A percentile compares a stretch with the other conserved stretches of the same genome.
Evolutionary conservation across 1,284 basidiomycete species (phyloP).

Genomic region (Wallemia ichthyophaga): DNA sequence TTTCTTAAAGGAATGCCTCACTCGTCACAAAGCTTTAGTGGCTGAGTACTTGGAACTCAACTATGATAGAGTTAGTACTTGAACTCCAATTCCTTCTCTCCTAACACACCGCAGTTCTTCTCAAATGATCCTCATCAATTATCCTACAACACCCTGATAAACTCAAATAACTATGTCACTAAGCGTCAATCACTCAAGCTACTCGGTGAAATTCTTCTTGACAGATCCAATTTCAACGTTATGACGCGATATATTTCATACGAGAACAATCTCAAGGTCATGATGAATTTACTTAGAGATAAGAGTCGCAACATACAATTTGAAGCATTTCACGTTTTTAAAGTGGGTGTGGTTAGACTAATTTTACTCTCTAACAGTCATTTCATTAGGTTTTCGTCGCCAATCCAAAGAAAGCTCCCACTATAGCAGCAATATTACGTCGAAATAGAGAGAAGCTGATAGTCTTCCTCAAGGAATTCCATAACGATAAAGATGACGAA

Average conservation of each 20-base stretch:
- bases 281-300: slow-evolving; percentile 95
- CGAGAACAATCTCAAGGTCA: slow-evolving; percentile 80
- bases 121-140: slow-evolving; percentile 11
- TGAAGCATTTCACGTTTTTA: slow-evolving; percentile 98
- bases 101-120: slow-evolving; percentile 41
- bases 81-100: slow-evolving; percentile 3
- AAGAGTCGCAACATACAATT: slow-evolving; percentile 99
- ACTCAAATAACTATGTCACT: slow-evolving; percentile 93
- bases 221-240: slow-evolving; percentile 85
- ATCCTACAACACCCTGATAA: slow-evolving; percentile 69
- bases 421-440: slow-evolving; percentile 67
- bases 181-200: slow-evolving; percentile 96
- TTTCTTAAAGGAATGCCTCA: slow-evolving; percentile 40
- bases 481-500: slow-evolving; percentile 75
- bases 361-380: not conserved
- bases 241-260: slow-evolving; percentile 95
- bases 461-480: slow-evolving; percentile 66
- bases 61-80: slow-evolving; percentile 47
- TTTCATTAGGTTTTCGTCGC: slow-evolving; percentile 73
- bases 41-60: slow-evolving; percentile 84
- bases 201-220: slow-evolving; percentile 85
- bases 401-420: slow-evolving; percentile 90
- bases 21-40: slow-evolving; percentile 87
- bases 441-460: slow-evolving; percentile 84
- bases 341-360: slow-evolving; percentile 26